Evolutionary conservation across 176 grass and related monocot genomes (phyloP).

Genomic region (Bolboschoenus planiculmis): DNA sequence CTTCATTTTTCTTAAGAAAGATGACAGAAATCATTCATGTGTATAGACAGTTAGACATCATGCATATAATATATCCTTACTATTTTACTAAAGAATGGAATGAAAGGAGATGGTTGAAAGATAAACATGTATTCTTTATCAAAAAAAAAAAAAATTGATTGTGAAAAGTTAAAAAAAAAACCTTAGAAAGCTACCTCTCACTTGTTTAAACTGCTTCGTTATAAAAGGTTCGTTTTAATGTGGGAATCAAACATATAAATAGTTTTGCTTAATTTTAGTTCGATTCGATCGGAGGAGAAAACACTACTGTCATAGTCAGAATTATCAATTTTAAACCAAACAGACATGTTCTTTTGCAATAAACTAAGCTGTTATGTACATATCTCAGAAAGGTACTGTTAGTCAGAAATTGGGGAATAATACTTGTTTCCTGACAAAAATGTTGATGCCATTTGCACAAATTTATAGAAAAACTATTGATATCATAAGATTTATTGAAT

Average conservation of each 20-base stretch:
- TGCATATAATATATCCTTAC: too few relatives aligned
- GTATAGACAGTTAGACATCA: too few relatives aligned
- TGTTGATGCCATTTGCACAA: background rate
- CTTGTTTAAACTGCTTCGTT: background rate
- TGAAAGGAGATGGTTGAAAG: too few relatives aligned
- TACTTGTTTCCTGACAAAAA: background rate
- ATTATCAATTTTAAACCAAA: background rate
- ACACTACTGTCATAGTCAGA: background rate
- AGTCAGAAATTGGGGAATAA: background rate
- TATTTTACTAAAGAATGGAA: too few relatives aligned
- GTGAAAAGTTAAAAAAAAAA: background rate
- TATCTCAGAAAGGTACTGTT: background rate
- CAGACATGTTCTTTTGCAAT: background rate
- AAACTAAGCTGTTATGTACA: background rate
- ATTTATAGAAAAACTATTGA: background rate
- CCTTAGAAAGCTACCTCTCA: background rate
- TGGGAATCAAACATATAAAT: background rate
- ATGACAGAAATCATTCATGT: too few relatives aligned
- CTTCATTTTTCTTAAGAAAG: too few relatives aligned
- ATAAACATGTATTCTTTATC: background rate
- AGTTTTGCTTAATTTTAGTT: constrained; percentile 2
- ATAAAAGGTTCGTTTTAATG: background rate
- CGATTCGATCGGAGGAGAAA: background rate
- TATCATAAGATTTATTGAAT: background rate
- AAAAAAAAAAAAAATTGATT: background rate